Evolutionary conservation across 2,329 filamentous ascomycete genomes (phyloP).

Genomic region (Rugonectria rugulosa): DNA sequence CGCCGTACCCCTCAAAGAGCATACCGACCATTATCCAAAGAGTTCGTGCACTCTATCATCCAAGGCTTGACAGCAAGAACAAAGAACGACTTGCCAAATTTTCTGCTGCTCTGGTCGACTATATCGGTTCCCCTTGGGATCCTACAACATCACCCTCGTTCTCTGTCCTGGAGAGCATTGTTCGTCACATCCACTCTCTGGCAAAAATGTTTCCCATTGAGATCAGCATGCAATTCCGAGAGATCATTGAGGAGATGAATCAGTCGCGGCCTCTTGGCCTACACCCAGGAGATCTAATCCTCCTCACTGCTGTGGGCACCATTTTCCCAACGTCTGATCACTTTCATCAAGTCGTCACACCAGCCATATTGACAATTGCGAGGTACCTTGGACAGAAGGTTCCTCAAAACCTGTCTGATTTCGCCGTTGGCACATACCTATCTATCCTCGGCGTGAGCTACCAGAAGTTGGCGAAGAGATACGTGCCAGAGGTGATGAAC

Average conservation of each 20-base stretch:
- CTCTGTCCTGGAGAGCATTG: constrained; percentile 75
- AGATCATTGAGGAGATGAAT: constrained; percentile 69
- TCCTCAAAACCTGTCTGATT: constrained; percentile 69
- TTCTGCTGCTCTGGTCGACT: constrained; percentile 70
- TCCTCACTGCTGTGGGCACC: constrained; percentile 83
- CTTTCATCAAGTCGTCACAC: constrained; percentile 94
- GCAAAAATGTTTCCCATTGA: constrained; percentile 84
- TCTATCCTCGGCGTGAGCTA: constrained; percentile 82
- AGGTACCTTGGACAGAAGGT: constrained; percentile 83
- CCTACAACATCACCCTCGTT: constrained; percentile 63
- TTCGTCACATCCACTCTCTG: constrained; percentile 91
- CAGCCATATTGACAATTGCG: constrained; percentile 83
- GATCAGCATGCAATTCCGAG: constrained; percentile 79
- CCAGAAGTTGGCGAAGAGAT: constrained; percentile 83
- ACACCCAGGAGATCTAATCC: constrained; percentile 74
- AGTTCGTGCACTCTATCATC: constrained; percentile 91
- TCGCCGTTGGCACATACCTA: constrained; percentile 79
- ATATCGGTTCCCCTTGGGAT: constrained; percentile 59
- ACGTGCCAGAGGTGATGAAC: constrained; percentile 86
- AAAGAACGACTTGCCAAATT: constrained; percentile 81
- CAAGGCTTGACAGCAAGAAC: constrained; percentile 84
- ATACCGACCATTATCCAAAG: constrained; percentile 84
- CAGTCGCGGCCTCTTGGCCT: constrained; percentile 58
- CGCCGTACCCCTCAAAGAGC: constrained; percentile 67
- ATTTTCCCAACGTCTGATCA: constrained; percentile 97